A percentile compares a stretch with the other conserved stretches of the same genome.
phyloP scores from a whole-genome alignment of 1,284 basidiomycete genomes.

The Moniliella sp. region DNA sequence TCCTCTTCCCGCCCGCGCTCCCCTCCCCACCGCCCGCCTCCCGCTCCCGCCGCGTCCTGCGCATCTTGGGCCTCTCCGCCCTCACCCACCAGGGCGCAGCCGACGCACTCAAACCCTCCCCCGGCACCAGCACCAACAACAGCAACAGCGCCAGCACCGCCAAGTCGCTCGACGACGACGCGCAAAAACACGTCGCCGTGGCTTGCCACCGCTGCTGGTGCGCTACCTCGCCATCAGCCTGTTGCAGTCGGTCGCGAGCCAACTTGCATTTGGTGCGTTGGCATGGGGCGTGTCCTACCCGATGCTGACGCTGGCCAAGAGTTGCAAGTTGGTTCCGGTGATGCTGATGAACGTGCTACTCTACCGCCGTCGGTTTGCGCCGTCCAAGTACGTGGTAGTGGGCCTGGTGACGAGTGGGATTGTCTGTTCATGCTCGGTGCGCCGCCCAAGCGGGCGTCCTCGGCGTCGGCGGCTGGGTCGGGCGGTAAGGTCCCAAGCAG shows the following conservation, averaged over 20 bases:
- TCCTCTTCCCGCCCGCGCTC: slow-evolving; percentile 46
- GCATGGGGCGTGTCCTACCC: slow-evolving; percentile 81
- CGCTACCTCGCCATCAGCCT: slow-evolving; percentile 38
- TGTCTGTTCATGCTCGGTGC: slow-evolving; percentile 64
- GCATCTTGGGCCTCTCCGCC: no score
- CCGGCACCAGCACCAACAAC: not conserved
- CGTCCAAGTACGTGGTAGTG: slow-evolving; percentile 33
- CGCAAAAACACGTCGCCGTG: no score
- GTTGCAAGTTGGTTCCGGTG: slow-evolving; percentile 88
- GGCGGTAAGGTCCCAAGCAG: no score
- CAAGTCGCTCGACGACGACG: not conserved
- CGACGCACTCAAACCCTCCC: no score
- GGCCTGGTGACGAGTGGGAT: slow-evolving; percentile 64
- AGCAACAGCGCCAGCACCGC: not conserved
- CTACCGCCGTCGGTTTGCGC: slow-evolving; percentile 29
- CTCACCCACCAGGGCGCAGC: no score
- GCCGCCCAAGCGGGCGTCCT: slow-evolving; percentile 35
- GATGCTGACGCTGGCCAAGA: slow-evolving; percentile 92
- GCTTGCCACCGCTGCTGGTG: slow-evolving; percentile 45
- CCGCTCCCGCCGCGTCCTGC: no score
- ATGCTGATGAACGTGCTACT: slow-evolving; percentile 70
- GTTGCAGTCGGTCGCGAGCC: slow-evolving; percentile 72
- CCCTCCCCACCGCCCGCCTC: no score
- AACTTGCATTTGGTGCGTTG: slow-evolving; percentile 80
- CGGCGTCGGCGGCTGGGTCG: slow-evolving; percentile 9